phyloP scores from a whole-genome alignment of 345 rosid genomes.

The Arabis alpina region DNA sequence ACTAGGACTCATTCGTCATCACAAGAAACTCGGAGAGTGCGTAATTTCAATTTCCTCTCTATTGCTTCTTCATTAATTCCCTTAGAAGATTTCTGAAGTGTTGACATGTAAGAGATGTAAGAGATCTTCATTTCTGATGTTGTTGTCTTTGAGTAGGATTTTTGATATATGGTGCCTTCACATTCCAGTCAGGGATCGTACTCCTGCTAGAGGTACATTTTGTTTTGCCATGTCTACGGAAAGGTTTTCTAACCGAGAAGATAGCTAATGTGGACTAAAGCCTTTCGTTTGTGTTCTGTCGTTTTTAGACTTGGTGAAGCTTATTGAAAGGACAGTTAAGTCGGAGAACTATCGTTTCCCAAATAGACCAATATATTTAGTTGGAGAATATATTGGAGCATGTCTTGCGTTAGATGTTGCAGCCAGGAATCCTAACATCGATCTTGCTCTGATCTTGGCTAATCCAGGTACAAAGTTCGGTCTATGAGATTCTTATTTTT shows the following conservation, averaged over 20 bases:
- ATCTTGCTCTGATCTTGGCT: conserved; percentile 57
- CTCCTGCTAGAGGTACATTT: conserved; percentile 52
- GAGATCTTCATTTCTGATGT: not conserved
- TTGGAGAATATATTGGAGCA: conserved; percentile 66
- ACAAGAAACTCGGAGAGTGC: conserved; percentile 63
- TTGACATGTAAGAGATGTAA: not conserved
- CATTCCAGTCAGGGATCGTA: conserved; percentile 65
- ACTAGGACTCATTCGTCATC: conserved; percentile 67
- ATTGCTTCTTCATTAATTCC: not conserved
- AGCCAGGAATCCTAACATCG: conserved; percentile 54
- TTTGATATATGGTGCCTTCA: conserved; percentile 76
- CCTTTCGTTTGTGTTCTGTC: not conserved
- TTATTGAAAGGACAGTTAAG: conserved; percentile 54
- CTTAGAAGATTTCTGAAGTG: not conserved
- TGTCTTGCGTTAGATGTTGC: conserved; percentile 68
- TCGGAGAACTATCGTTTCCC: conserved; percentile 47
- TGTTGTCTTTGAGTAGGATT: conserved; percentile 47
- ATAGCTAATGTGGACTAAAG: conserved; percentile 3
- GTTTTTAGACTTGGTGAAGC: conserved; percentile 54
- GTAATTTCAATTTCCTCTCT: conserved; percentile 18
- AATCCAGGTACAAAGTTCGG: conserved; percentile 54
- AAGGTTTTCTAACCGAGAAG: not conserved
- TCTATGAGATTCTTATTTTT: not conserved
- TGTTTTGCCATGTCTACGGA: not conserved
- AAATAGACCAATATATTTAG: conserved; percentile 63